Evolutionary conservation across 225 moss, liverwort and hornwort genomes (phyloP), one percentile per base, ranked within the genome.

Genomic region (Lunularia cruciata): DNA sequence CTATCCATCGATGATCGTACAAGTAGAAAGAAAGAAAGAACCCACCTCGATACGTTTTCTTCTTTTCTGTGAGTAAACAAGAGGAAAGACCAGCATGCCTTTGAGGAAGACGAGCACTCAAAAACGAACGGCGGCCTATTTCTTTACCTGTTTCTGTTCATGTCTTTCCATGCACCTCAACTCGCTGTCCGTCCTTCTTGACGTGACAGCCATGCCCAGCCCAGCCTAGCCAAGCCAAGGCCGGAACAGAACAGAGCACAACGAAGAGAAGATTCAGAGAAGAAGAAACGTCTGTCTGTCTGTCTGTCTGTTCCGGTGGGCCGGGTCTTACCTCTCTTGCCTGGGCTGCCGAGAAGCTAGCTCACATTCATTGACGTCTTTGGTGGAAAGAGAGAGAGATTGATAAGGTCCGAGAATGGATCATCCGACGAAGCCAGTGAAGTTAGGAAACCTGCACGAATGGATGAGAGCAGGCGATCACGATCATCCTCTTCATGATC

Each of bases 131-230:
- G 11, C 54, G 27, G 54, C 22, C 27, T 28, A 43, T 43, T 43
- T 11, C 43, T 10, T 43, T 27, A 8, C 27, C 26, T 28, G 54
- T 10, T 54, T 54, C 54, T 54, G 2, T 12, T 27, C 3, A 11
- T 28, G 11, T 54, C 12, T 54, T 54, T 26, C 54, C 26, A 48
- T 20, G 19, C 47, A 48, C 1, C 26, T 54, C 54, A 9, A 54
- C 54, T 54, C 54, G 11, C 54, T 54, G 53, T 7, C 22, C 54
- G 54, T 52, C 52, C 22, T 52, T 25, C 52, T 52, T 26, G 52
- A 52, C 22, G 52, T 54, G 54, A 54, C 54, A 54, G 54, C 54
- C 54, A 54, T 54, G 54, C 54, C 54, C 27, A 53, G 53, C 7
- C 7, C 26, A 27, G 53, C 53, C 53, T 28, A 3, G 43, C 23